phyloP scores from a whole-genome alignment of 129 eudicot genomes.

The Saussurea involucrata region DNA sequence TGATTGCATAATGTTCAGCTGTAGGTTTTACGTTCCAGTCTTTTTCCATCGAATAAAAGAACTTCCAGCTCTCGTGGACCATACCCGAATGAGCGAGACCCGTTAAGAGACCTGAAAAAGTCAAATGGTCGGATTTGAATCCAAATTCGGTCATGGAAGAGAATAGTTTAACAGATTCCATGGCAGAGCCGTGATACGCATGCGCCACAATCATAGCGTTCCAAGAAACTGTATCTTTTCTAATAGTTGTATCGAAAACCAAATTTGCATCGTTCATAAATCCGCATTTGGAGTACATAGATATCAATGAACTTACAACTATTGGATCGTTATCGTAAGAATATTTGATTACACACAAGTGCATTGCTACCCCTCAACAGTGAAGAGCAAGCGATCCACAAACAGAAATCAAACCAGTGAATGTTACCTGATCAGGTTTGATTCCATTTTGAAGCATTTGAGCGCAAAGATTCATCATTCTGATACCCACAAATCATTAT shows the following conservation, averaged over 20 bases:
- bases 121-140: slow-evolving; percentile 44
- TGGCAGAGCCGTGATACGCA: too few species aligned
- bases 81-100: slow-evolving; percentile 68
- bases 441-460: too few species aligned
- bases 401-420: slow-evolving; percentile 38
- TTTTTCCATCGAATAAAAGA: slow-evolving; percentile 46
- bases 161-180: slow-evolving; percentile 45
- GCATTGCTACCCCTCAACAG: slow-evolving; percentile 54
- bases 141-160: slow-evolving; percentile 45
- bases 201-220: too few species aligned
- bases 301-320: slow-evolving; percentile 55
- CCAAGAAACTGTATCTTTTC: too few species aligned
- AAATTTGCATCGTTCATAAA: slow-evolving; percentile 38
- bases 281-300: slow-evolving; percentile 83
- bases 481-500: slow-evolving; percentile 57
- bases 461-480: slow-evolving; percentile 41
- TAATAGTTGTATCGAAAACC: slow-evolving; percentile 32
- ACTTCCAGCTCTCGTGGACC: slow-evolving; percentile 46
- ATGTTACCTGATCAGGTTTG: slow-evolving; percentile 57
- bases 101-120: slow-evolving; percentile 53
- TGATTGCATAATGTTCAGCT: slow-evolving; percentile 50
- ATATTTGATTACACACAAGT: slow-evolving; percentile 36
- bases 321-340: slow-evolving; percentile 36
- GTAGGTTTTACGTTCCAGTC: slow-evolving; percentile 38
- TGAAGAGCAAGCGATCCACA: slow-evolving; percentile 50